These are phyloP conservation scores for Podospora bellae-mahoneyi DNA, from an alignment of 495 filamentous ascomycete species.

Conservation along the genomic window DNA sequence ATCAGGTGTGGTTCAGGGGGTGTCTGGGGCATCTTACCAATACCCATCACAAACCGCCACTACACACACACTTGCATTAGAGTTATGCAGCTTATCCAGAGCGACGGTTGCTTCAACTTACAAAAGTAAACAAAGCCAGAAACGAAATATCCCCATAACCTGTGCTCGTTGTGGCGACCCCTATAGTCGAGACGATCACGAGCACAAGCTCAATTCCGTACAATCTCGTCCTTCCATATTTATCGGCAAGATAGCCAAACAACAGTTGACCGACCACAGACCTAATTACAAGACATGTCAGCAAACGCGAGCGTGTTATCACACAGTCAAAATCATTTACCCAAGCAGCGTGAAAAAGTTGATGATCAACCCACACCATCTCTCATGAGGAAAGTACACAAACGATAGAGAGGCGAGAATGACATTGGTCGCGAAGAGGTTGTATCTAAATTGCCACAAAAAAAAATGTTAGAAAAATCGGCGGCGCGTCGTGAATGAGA, in stretches of 20 bases:
- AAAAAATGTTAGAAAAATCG: neutral
- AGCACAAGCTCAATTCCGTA: conserved; percentile 78
- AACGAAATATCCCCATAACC: conserved; percentile 47
- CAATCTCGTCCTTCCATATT: conserved; percentile 70
- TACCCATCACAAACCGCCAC: conserved; percentile 41
- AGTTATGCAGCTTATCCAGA: neutral
- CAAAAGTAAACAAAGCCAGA: conserved; percentile 36
- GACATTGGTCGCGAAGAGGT: conserved; percentile 64
- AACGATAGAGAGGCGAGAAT: conserved; percentile 59
- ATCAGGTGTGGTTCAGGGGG: neutral
- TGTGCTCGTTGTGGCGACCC: conserved; percentile 58
- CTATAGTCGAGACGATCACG: conserved; percentile 71
- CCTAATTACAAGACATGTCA: conserved; percentile 1
- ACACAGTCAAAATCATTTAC: conserved; percentile 24
- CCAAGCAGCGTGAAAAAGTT: conserved; percentile 61
- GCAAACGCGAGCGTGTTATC: neutral
- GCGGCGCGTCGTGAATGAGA: neutral
- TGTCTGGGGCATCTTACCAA: conserved; percentile 25
- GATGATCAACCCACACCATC: conserved; percentile 41
- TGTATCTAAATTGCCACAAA: conserved; percentile 31
- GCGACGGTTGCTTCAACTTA: conserved; percentile 11
- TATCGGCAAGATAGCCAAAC: conserved; percentile 72
- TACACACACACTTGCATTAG: neutral
- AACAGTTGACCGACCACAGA: conserved; percentile 60
- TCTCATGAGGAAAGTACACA: conserved; percentile 56